phyloP scores from a whole-genome alignment of 106 monocot species.

The Allium sativum region DNA sequence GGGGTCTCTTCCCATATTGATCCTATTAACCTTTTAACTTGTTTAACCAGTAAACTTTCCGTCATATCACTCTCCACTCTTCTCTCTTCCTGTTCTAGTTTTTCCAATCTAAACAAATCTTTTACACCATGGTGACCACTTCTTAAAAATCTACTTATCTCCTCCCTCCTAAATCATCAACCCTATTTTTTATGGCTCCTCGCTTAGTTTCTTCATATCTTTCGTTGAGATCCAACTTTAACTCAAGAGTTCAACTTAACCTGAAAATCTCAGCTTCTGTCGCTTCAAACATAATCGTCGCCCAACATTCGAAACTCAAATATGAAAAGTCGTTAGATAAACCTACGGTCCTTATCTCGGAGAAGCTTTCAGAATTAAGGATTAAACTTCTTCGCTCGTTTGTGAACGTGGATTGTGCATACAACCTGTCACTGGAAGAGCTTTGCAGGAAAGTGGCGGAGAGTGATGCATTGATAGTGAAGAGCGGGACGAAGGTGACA shows the following conservation, averaged over 20 bases:
- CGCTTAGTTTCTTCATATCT: neutral
- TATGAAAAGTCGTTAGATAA: constrained; percentile 12
- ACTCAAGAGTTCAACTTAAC: neutral
- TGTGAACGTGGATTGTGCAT: constrained; percentile 72
- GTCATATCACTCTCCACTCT: neutral
- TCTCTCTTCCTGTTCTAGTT: neutral
- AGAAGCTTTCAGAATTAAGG: constrained; percentile 78
- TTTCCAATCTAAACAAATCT: too few species aligned
- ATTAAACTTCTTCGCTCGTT: constrained; percentile 47
- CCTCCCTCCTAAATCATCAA: neutral
- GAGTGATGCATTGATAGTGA: constrained; percentile 79
- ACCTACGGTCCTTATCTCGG: constrained; percentile 71
- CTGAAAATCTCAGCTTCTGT: neutral
- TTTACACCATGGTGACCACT: constrained; percentile 5
- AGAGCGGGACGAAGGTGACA: constrained; percentile 85
- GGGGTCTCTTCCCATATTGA: too few species aligned
- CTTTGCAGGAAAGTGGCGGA: constrained; percentile 60
- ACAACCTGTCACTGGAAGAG: constrained; percentile 61
- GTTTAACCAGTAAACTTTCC: too few species aligned
- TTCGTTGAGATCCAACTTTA: constrained; percentile 7
- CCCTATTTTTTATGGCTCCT: neutral
- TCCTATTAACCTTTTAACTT: too few species aligned
- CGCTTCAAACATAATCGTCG: neutral
- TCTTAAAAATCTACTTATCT: neutral
- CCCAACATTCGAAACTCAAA: neutral